phyloP scores from a whole-genome alignment of 2,329 filamentous ascomycete species.

The Lasiodiplodia gonubiensis region DNA sequence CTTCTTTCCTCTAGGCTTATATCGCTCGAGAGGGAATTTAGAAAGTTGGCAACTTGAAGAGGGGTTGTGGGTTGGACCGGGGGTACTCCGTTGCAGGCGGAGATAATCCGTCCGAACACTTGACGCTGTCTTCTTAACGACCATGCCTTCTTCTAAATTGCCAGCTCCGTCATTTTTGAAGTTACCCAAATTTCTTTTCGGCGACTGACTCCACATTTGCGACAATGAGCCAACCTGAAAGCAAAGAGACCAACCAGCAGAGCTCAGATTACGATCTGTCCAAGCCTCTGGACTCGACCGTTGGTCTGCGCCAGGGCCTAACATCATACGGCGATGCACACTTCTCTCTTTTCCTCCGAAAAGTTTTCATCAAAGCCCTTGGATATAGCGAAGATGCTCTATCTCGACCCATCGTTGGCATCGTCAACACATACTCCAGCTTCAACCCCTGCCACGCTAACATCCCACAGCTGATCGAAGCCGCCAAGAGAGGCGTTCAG shows the following conservation, averaged over 20 bases:
- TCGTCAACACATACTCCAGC: constrained; percentile 74
- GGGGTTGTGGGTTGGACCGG: too few relatives aligned
- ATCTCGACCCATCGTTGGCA: constrained; percentile 72
- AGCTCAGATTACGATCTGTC: constrained; percentile 63
- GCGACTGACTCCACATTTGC: too few relatives aligned
- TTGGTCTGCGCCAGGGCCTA: constrained; percentile 68
- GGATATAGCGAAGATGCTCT: constrained; percentile 76
- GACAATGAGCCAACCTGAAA: not conserved
- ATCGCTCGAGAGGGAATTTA: too few relatives aligned
- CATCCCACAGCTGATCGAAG: constrained; percentile 72
- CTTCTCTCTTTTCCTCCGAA: constrained; percentile 75
- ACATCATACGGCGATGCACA: constrained; percentile 75
- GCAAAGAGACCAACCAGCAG: not conserved
- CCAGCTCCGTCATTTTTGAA: too few relatives aligned
- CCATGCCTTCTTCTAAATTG: too few relatives aligned
- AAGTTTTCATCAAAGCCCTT: constrained; percentile 78
- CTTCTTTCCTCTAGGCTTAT: too few relatives aligned
- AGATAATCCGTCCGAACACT: too few relatives aligned
- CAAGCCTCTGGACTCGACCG: constrained; percentile 55
- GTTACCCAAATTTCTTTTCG: too few relatives aligned
- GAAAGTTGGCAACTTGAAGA: too few relatives aligned
- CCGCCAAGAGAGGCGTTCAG: constrained; percentile 71
- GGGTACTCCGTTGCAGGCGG: too few relatives aligned
- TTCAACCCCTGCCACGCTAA: constrained; percentile 80
- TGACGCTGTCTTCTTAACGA: too few relatives aligned